These are phyloP conservation scores for Plasmodium berghei DNA, from an alignment of 169 alveolate genomes.

Conservation along the genomic window DNA sequence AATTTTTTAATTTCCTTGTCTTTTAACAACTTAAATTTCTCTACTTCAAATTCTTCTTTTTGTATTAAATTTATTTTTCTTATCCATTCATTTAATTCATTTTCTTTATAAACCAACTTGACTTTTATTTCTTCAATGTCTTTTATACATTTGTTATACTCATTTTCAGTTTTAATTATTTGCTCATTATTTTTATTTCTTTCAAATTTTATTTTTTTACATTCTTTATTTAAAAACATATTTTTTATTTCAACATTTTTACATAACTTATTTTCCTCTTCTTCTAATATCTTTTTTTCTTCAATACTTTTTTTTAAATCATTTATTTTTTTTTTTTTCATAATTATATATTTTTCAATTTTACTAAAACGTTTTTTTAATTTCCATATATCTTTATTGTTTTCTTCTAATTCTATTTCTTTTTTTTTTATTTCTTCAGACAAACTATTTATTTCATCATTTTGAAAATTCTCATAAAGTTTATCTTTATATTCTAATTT, in stretches of 20 bases:
- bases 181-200: conserved; percentile 48
- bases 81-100: conserved; percentile 46
- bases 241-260: conserved; percentile 32
- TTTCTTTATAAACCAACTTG: conserved; percentile 41
- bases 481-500: background rate
- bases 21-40: conserved; percentile 17
- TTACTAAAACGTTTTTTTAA: conserved; percentile 38
- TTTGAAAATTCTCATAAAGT: background rate
- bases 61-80: conserved; percentile 16
- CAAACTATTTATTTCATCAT: conserved; percentile 6
- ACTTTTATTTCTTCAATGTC: conserved; percentile 46
- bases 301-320: conserved; percentile 22
- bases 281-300: conserved; percentile 34
- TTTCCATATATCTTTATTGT: conserved; percentile 34
- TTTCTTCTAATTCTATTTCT: conserved; percentile 43
- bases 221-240: conserved; percentile 23
- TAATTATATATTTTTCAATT: conserved; percentile 24
- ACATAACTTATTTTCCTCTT: conserved; percentile 13
- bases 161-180: conserved; percentile 31
- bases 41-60: conserved; percentile 70
- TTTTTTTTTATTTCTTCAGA: conserved; percentile 39
- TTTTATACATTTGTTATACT: conserved; percentile 13
- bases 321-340: conserved; percentile 25
- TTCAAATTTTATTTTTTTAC: conserved; percentile 26
- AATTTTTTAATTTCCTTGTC: conserved; percentile 63